Percentiles rank a stretch among this genome's conserved stretches.
phyloP scores from a whole-genome alignment of 306 rosid species.

The Castanea crenata region DNA sequence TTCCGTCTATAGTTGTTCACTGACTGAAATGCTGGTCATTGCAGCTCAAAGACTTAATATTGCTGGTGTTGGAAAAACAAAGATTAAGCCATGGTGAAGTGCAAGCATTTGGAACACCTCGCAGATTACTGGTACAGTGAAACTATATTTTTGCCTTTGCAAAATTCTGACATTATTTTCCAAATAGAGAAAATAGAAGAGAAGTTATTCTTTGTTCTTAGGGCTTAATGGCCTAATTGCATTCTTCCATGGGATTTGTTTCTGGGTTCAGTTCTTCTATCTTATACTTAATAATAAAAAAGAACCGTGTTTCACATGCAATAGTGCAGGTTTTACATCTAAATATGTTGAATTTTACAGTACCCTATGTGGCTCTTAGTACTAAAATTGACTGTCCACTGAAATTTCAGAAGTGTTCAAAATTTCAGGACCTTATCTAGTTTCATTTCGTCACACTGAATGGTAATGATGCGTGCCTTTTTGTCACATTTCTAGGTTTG shows the following conservation, averaged over 20 bases:
- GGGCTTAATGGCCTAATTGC: too few species aligned
- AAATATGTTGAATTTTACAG: not conserved
- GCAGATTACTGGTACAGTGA: slow-evolving; percentile 78
- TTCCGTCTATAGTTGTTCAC: slow-evolving; percentile 18
- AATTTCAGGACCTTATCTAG: not conserved
- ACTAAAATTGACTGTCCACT: slow-evolving; percentile 1
- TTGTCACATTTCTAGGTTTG: slow-evolving; percentile 48
- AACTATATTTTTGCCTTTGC: slow-evolving; percentile 1
- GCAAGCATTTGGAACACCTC: slow-evolving; percentile 75
- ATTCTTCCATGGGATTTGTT: too few species aligned
- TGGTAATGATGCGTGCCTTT: slow-evolving; percentile 4
- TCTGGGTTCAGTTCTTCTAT: too few species aligned
- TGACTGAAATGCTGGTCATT: slow-evolving; percentile 37
- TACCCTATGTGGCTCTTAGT: not conserved
- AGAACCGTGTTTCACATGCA: too few species aligned
- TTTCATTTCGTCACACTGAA: not conserved
- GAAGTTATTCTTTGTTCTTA: not conserved
- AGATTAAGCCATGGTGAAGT: slow-evolving; percentile 75
- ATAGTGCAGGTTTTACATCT: not conserved
- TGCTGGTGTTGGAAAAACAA: slow-evolving; percentile 71
- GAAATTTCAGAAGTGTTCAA: slow-evolving; percentile 3
- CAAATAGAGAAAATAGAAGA: not conserved
- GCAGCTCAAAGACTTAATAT: slow-evolving; percentile 68
- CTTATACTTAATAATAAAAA: too few species aligned
- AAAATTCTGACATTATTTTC: not conserved